Evolutionary conservation across 2,329 filamentous ascomycete genomes (phyloP).

Genomic region (Botrytis deweyae): DNA sequence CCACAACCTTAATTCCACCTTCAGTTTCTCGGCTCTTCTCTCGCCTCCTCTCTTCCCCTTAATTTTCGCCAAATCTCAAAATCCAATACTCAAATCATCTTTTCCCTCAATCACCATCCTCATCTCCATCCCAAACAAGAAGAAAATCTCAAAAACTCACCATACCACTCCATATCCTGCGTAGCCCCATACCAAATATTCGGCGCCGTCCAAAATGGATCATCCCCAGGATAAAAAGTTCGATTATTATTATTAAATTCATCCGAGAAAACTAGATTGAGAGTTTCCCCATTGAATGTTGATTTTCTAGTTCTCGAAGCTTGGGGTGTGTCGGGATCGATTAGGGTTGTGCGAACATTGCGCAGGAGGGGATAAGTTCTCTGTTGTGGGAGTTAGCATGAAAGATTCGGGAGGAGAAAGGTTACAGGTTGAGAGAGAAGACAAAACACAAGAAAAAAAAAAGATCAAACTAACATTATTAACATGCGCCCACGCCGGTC

Average conservation of each 20-base stretch:
- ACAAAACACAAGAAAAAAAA: background rate
- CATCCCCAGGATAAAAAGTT: conserved; percentile 57
- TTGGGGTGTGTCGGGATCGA: conserved; percentile 53
- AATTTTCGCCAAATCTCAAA: too few relatives aligned
- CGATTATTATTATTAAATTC: conserved; percentile 54
- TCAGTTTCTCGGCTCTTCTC: background rate
- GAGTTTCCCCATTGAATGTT: conserved; percentile 45
- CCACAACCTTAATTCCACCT: background rate
- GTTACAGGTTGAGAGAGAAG: background rate
- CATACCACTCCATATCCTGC: conserved; percentile 44
- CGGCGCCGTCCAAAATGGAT: conserved; percentile 53
- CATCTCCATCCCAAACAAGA: background rate
- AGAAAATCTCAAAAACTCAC: conserved; percentile 7
- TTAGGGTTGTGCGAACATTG: conserved; percentile 49
- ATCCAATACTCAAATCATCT: background rate
- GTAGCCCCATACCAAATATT: conserved; percentile 57
- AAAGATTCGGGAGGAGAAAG: too few relatives aligned
- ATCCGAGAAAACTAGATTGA: conserved; percentile 55
- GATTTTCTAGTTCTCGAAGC: conserved; percentile 47
- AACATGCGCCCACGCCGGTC: conserved; percentile 46
- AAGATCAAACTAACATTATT: conserved; percentile 40
- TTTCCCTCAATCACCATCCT: background rate
- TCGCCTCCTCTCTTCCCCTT: background rate
- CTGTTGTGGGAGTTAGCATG: background rate
- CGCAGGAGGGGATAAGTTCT: conserved; percentile 47